phyloP scores from a whole-genome alignment of 805 yeast genomes.

The Candida maris region DNA sequence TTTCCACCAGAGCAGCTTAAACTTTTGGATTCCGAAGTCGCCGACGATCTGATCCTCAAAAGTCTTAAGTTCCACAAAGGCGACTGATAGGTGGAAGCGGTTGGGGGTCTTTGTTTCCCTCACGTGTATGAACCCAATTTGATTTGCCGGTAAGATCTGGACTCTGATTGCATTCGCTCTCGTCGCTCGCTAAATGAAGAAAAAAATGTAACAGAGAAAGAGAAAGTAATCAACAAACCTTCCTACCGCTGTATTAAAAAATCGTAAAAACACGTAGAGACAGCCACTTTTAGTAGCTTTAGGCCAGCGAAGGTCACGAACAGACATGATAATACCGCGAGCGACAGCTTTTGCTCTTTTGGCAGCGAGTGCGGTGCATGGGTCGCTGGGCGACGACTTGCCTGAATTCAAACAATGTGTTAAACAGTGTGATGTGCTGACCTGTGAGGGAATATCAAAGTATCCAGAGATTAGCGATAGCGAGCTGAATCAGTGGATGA shows the following conservation, averaged over 20 bases:
- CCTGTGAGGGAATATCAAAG: constrained; percentile 24
- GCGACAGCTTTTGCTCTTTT: neutral
- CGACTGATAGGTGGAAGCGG: no score
- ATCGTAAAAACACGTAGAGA: no score
- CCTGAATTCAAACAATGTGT: constrained; percentile 55
- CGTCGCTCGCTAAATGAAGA: no score
- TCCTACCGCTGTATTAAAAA: no score
- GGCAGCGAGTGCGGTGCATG: constrained; percentile 16
- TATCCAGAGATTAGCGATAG: constrained; percentile 22
- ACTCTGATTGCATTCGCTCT: neutral
- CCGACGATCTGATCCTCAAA: constrained; percentile 29
- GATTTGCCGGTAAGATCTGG: constrained; percentile 1
- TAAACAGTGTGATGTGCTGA: constrained; percentile 43
- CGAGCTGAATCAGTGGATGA: constrained; percentile 24
- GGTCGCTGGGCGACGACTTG: constrained; percentile 61
- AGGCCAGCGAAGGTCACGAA: neutral
- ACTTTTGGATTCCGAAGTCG: constrained; percentile 52
- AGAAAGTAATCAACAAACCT: no score
- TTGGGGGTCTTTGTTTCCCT: no score
- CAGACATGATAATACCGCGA: constrained; percentile 1
- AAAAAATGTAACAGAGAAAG: no score
- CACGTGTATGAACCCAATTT: no score
- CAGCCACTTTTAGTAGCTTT: no score
- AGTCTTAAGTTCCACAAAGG: constrained; percentile 22
- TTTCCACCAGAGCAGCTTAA: constrained; percentile 60